These are phyloP conservation scores for Suhomyces xylopsoci DNA, from an alignment of 805 yeast species.

Conservation along the genomic window DNA sequence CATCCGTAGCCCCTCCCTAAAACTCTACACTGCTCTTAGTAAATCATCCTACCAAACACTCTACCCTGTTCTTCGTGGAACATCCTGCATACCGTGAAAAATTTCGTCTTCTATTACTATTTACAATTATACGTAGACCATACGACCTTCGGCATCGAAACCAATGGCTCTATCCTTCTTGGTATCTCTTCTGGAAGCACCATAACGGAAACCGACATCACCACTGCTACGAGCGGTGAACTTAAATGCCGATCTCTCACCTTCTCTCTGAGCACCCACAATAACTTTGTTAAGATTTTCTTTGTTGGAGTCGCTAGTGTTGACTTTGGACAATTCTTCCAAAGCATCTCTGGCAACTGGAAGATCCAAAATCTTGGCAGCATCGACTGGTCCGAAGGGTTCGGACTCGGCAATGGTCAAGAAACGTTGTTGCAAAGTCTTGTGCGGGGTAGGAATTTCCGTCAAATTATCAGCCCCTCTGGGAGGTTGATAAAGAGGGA, in stretches of 20 bases:
- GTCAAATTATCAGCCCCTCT: constrained; percentile 68
- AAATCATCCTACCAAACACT: too few relatives aligned
- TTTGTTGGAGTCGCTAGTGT: constrained; percentile 40
- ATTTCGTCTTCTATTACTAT: constrained; percentile 34
- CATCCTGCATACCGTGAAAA: background rate
- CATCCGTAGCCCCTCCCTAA: too few relatives aligned
- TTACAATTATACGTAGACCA: constrained; percentile 38
- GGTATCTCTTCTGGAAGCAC: constrained; percentile 84
- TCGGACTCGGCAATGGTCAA: constrained; percentile 89
- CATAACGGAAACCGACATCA: constrained; percentile 86
- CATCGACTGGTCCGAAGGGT: constrained; percentile 94
- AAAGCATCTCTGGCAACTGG: constrained; percentile 86
- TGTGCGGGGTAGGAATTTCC: constrained; percentile 90
- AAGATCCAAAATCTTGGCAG: constrained; percentile 76
- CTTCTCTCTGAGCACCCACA: constrained; percentile 58
- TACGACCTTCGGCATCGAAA: constrained; percentile 65
- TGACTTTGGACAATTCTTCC: constrained; percentile 63
- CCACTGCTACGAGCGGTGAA: constrained; percentile 81
- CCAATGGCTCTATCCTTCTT: constrained; percentile 78
- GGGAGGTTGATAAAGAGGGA: constrained; percentile 60
- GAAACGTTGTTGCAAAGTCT: constrained; percentile 78
- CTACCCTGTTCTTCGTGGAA: too few relatives aligned
- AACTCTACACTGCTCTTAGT: too few relatives aligned
- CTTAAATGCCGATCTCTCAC: constrained; percentile 69
- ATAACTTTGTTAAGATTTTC: constrained; percentile 29